Evolutionary conservation across 2,329 filamentous ascomycete species (phyloP).

Genomic region (Cercospora sojina): DNA sequence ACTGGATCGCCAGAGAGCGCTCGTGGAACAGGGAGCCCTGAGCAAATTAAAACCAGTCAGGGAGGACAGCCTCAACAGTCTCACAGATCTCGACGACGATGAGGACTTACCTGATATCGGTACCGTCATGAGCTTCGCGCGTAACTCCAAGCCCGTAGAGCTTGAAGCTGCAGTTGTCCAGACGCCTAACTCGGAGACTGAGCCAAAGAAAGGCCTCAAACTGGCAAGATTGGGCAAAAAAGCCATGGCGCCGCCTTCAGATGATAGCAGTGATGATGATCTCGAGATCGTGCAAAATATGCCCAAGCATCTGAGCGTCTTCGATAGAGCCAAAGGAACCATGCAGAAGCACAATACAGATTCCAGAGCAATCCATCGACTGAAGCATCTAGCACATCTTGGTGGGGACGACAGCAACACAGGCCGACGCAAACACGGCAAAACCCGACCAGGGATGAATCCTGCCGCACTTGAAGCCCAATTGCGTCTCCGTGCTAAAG

Average conservation of each 20-base stretch:
- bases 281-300: constrained; percentile 61
- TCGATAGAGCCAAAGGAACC: constrained; percentile 41
- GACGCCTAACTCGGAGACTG: background rate
- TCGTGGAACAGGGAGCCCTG: constrained; percentile 37
- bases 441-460: constrained; percentile 62
- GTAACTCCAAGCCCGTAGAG: constrained; percentile 8
- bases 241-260: constrained; percentile 16
- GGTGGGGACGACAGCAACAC: constrained; percentile 47
- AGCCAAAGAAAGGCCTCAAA: constrained; percentile 29
- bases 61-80: constrained; percentile 33
- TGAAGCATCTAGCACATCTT: constrained; percentile 39
- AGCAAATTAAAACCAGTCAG: constrained; percentile 35
- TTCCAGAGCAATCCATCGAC: constrained; percentile 36
- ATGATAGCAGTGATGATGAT: constrained; percentile 52
- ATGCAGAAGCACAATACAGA: constrained; percentile 28
- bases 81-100: constrained; percentile 31
- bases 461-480: constrained; percentile 65
- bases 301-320: constrained; percentile 32
- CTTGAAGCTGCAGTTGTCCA: background rate
- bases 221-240: constrained; percentile 40
- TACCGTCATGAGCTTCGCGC: constrained; percentile 35
- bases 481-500: constrained; percentile 69
- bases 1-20: constrained; percentile 37
- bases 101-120: constrained; percentile 32
- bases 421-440: constrained; percentile 56